phyloP scores from a whole-genome alignment of 441 rosid genomes.

The Monsonia emarginata region DNA sequence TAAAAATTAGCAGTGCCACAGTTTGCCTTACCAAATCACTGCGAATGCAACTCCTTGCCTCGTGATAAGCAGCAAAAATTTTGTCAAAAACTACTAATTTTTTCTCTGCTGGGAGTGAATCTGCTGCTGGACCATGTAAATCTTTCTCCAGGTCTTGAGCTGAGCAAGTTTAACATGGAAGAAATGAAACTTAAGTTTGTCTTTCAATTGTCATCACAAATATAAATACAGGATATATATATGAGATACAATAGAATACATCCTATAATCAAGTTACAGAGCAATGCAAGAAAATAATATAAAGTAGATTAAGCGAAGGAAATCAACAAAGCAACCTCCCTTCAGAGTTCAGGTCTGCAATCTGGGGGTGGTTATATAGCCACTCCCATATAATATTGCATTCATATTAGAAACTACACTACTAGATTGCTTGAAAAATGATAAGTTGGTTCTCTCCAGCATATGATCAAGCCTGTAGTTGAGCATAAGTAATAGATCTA shows the following conservation, averaged over 20 bases:
- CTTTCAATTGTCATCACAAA: background rate
- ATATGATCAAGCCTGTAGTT: background rate
- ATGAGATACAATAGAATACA: background rate
- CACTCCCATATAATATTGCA: no score
- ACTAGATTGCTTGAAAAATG: background rate
- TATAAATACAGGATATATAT: background rate
- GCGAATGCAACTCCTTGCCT: slow-evolving; percentile 83
- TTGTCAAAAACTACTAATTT: slow-evolving; percentile 68
- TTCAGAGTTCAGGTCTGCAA: no score
- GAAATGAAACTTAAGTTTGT: background rate
- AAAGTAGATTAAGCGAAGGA: background rate
- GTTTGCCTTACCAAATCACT: slow-evolving; percentile 65
- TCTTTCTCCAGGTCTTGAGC: slow-evolving; percentile 98
- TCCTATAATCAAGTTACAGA: background rate
- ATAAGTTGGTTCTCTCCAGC: background rate
- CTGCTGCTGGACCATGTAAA: slow-evolving; percentile 63
- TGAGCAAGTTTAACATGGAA: slow-evolving; percentile 24
- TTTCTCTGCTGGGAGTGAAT: slow-evolving; percentile 70
- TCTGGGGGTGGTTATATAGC: no score
- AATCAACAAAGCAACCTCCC: background rate
- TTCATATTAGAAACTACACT: background rate
- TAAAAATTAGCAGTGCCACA: background rate
- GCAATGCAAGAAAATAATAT: background rate
- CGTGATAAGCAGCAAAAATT: slow-evolving; percentile 77
- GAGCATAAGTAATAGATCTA: background rate